Base-by-base conservation (phyloP, 2,329 filamentous ascomycete species). In the Apiospora phragmitis region DNA sequence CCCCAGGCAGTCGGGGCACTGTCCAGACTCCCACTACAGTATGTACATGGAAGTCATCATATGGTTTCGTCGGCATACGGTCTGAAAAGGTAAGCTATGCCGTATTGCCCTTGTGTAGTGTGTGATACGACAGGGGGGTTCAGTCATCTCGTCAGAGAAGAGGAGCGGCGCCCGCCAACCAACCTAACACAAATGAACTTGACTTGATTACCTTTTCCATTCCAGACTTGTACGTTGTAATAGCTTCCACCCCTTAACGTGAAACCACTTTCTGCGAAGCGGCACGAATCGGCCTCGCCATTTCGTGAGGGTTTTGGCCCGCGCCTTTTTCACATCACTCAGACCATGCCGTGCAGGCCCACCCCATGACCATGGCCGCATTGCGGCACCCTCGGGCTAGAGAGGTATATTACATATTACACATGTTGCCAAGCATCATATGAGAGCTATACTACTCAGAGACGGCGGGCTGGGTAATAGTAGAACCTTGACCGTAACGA, bases 261-360 rank as follows among this genome's bases (percentile, higher is more conserved):
- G 55, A 62, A 62, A 38, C 55, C 55, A 62, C 55, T 62, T 62
- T 62, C 38, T 38, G 55, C 55, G 32, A 62, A 62, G 55, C 55
- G 32, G 55, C 55, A 62, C 55, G 55, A 62, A 35, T 62, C 55
- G 55, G 55, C 55, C 55, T 62, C 55, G 55, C 55, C 32, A 38
- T 62, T 38, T 38, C 32, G 12, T 38, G 55, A 62, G 55, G 21
- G 9, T 59, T 59, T 38, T 38, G 51, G 51, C 29, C 51, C 51
- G 29, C 51, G 49, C 26, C 49, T 55, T 55, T 14, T 21, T 18
- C 29, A 59, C 51, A 59, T 59, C 51, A 59, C 51, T 35, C 51
- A 21, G 49, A 21, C 51, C 14, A 41, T 41, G 38, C 35, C 35
- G 35, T 8, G 35, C 26, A 32, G 26, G 14, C 26, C 26, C 51